phyloP scores from a whole-genome alignment of 345 rosid species.

The Arabis hirsuta region DNA sequence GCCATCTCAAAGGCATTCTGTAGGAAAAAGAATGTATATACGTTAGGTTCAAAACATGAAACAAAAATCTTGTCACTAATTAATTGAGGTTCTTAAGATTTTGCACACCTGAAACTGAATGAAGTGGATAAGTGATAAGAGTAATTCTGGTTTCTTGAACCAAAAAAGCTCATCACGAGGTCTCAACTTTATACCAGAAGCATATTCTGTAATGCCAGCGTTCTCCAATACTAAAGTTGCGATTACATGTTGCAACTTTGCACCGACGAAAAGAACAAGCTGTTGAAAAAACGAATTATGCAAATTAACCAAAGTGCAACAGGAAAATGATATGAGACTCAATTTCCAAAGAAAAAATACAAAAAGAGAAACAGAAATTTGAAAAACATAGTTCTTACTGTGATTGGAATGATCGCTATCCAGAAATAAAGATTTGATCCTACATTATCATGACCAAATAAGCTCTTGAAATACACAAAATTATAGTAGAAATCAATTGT shows the following conservation, averaged over 20 bases:
- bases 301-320: neutral
- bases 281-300: neutral
- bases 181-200: constrained; percentile 56
- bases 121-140: constrained; percentile 83
- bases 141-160: constrained; percentile 87
- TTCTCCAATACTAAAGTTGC: constrained; percentile 84
- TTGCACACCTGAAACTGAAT: constrained; percentile 81
- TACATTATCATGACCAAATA: constrained; percentile 38
- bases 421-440: constrained; percentile 98
- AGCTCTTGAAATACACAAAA: constrained; percentile 20
- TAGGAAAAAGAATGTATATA: constrained; percentile 29
- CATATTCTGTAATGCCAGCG: constrained; percentile 60
- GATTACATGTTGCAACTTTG: constrained; percentile 88
- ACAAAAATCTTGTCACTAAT: neutral
- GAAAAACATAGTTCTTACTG: constrained; percentile 53
- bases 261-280: constrained; percentile 71
- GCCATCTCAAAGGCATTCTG: constrained; percentile 98
- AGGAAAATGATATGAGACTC: constrained; percentile 10
- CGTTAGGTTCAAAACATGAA: constrained; percentile 23
- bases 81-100: neutral
- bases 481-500: neutral
- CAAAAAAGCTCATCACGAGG: constrained; percentile 97
- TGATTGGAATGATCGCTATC: constrained; percentile 84
- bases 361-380: neutral
- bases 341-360: neutral